Evolutionary conservation across 148 eudicot species (phyloP), one percentile per base, ranked within the genome.

Genomic region (Suaeda aralocaspica): DNA sequence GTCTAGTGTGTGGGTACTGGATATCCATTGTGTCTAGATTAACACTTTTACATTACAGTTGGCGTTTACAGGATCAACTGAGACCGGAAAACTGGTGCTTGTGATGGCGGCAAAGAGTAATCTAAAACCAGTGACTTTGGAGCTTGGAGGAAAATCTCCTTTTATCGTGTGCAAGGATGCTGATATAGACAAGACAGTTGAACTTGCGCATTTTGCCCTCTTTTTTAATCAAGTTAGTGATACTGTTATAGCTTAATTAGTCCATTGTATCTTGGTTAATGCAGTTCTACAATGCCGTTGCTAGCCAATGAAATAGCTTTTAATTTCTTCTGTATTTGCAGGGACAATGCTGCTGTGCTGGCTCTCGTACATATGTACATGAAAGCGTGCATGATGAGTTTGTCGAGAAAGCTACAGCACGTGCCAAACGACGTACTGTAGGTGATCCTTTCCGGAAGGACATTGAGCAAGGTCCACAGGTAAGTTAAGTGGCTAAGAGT

Each of bases 101-200:
- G 74, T 57, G 48, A 48, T 84, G 68, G 81, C 96, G 46, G 83
- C 92, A 44, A 74, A 78, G 55, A 89, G 92, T 84, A 89, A 89
- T 81, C 84, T 89, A 10, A 89, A 89, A 83, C 82, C 92, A 15
- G 92, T 87, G 64, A 87, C 87, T 60, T 58, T 87, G 68, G 92
- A 87, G 70, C 88, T 89, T 49, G 96, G 96, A 52, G 96, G 92
- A 14, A 89, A 87, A 74, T 89, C 96, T 33, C 90, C 96, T 33
- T 87, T 89, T 72, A 89, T 89, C 70, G 92, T 89, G 66, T 89
- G 86, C 59, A 84, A 89, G 77, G 92, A 89, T 82, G 92, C 88
- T 74, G 89, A 87, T 61, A 68, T 89, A 33, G 96, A 89, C 62
- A 69, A 84, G 64, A 92, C 96, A 25, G 96, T 87, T 44, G 96